These are phyloP conservation scores for Dioscorea dumetorum DNA, from an alignment of 106 monocot genomes.

Conservation along the genomic window DNA sequence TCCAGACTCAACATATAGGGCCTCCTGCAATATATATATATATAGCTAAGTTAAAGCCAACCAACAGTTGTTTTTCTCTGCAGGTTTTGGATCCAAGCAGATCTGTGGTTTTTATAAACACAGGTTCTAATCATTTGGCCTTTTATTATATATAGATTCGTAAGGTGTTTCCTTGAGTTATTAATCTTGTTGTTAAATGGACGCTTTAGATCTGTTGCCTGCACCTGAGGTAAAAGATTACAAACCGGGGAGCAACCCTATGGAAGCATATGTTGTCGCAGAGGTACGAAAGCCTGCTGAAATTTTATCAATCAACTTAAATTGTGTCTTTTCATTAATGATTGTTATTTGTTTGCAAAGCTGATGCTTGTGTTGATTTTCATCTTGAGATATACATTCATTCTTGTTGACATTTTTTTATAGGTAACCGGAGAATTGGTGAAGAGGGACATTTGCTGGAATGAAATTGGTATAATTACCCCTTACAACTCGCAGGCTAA, in stretches of 20 bases:
- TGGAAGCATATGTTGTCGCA: conserved; percentile 67
- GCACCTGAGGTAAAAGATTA: conserved; percentile 55
- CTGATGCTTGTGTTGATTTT: neutral
- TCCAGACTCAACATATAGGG: too few species aligned
- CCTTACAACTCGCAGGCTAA: conserved; percentile 93
- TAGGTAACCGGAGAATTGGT: conserved; percentile 58
- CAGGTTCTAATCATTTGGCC: conserved; percentile 41
- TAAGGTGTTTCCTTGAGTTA: neutral
- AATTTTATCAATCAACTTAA: too few species aligned
- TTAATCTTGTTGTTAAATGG: neutral
- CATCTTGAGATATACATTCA: too few species aligned
- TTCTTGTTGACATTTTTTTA: neutral
- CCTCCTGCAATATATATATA: too few species aligned
- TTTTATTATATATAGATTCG: neutral
- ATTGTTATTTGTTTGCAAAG: neutral
- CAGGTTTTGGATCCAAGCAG: conserved; percentile 87
- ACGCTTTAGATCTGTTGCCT: conserved; percentile 63
- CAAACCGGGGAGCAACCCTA: conserved; percentile 60
- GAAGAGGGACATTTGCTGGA: conserved; percentile 38
- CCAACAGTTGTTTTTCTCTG: conserved; percentile 12
- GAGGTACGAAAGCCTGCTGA: conserved; percentile 31
- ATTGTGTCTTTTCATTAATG: neutral
- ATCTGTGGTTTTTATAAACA: conserved; percentile 68
- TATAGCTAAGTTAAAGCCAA: neutral
- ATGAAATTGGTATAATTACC: conserved; percentile 83